Conservation (phyloP, 2,329 filamentous ascomycete species). For the Epicoccum sorghinum region DNA sequence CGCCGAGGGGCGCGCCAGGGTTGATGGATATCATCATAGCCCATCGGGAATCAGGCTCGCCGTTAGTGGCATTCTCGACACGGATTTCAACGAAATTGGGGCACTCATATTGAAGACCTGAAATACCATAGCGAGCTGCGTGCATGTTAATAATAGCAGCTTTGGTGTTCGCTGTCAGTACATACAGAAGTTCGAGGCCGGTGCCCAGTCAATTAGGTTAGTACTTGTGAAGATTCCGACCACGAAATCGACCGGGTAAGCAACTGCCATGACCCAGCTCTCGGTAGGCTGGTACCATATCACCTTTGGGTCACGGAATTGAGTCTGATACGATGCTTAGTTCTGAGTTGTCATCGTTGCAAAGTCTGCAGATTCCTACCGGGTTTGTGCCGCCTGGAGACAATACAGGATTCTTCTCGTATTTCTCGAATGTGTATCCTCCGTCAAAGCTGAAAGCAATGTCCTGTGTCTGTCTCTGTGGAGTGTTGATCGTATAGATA, state of each 20-base stretch:
- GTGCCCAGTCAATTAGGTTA: slow-evolving; percentile 65
- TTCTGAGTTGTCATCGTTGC: background rate
- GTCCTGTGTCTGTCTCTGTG: slow-evolving; percentile 60
- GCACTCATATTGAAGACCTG: slow-evolving; percentile 67
- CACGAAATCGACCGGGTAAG: slow-evolving; percentile 61
- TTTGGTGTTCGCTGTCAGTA: background rate
- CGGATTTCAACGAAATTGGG: slow-evolving; percentile 66
- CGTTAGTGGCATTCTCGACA: slow-evolving; percentile 41
- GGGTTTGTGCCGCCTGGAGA: slow-evolving; percentile 51
- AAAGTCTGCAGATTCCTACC: background rate
- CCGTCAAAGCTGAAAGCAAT: slow-evolving; percentile 68
- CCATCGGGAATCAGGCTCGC: slow-evolving; percentile 49
- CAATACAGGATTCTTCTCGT: slow-evolving; percentile 66
- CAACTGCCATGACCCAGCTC: slow-evolving; percentile 55
- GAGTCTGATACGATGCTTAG: slow-evolving; percentile 28
- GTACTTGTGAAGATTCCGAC: slow-evolving; percentile 67
- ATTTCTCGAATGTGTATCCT: slow-evolving; percentile 67
- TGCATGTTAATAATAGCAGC: background rate
- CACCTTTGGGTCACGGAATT: slow-evolving; percentile 72
- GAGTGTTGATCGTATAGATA: slow-evolving; percentile 58
- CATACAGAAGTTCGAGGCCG: slow-evolving; percentile 62
- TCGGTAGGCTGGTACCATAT: slow-evolving; percentile 37
- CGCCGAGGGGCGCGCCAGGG: slow-evolving; percentile 63
- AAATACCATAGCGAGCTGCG: slow-evolving; percentile 49
- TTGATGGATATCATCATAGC: slow-evolving; percentile 62